phyloP scores from a whole-genome alignment of 2,329 filamentous ascomycete genomes.

The Ascocoryne sarcoides region DNA sequence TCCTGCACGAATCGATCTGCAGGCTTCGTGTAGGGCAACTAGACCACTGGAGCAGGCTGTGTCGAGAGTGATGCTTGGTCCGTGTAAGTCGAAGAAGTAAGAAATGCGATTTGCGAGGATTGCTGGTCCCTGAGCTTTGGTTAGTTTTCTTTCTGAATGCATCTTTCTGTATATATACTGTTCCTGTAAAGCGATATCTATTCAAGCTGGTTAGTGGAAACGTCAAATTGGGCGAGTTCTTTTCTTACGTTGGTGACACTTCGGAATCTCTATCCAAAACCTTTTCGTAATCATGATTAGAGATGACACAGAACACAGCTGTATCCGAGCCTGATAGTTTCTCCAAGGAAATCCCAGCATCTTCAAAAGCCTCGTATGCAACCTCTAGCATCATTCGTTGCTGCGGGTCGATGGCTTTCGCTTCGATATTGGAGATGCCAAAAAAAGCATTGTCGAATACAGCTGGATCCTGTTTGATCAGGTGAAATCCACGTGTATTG shows the following conservation, averaged over 20 bases:
- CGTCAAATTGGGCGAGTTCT: too few relatives aligned
- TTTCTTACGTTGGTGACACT: too few relatives aligned
- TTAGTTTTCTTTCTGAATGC: too few relatives aligned
- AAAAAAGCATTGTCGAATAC: neutral
- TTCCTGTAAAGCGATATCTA: too few relatives aligned
- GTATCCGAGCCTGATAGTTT: neutral
- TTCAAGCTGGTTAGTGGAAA: too few relatives aligned
- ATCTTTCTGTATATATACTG: too few relatives aligned
- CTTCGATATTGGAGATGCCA: conserved; percentile 19
- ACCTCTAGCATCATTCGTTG: conserved; percentile 24
- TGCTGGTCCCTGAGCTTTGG: too few relatives aligned
- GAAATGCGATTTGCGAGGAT: conserved; percentile 4
- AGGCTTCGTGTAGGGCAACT: conserved; percentile 45
- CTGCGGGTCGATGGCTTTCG: conserved; percentile 29
- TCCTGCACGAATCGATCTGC: conserved; percentile 39
- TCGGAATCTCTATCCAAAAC: too few relatives aligned
- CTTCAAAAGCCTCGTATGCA: conserved; percentile 24
- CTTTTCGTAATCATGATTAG: conserved; percentile 9
- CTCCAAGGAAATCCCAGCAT: neutral
- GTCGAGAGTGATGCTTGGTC: conserved; percentile 1
- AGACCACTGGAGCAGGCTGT: conserved; percentile 34
- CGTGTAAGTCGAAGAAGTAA: conserved; percentile 4
- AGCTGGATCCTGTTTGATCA: neutral
- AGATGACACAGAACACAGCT: neutral
- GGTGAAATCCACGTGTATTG: neutral